Conservation (phyloP, 257 asterid species). For the Solanum pennellii region DNA sequence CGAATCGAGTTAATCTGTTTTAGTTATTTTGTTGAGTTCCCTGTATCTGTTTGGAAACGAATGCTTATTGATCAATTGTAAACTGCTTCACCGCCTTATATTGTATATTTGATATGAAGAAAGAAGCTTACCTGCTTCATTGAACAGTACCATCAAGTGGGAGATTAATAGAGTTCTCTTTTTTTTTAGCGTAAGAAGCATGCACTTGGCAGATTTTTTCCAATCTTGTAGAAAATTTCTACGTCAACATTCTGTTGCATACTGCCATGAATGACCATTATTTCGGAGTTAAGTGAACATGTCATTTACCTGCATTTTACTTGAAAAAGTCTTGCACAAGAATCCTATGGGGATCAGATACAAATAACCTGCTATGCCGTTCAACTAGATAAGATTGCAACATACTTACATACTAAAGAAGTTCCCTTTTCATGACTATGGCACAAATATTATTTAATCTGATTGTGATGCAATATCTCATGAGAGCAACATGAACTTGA, state of each 20-base stretch:
- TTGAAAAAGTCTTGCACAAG: neutral
- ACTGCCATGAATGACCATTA: neutral
- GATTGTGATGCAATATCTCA: neutral
- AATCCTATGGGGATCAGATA: neutral
- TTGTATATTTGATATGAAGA: neutral
- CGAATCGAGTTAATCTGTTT: neutral
- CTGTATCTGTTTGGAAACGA: neutral
- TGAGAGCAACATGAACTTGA: neutral
- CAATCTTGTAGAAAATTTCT: neutral
- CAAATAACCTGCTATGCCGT: neutral
- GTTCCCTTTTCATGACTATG: neutral
- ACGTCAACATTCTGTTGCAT: neutral
- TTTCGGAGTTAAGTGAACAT: neutral
- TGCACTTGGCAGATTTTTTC: neutral
- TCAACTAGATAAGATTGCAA: neutral
- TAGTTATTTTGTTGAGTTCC: neutral
- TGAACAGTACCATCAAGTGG: neutral
- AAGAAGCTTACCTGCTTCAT: neutral
- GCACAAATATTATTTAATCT: neutral
- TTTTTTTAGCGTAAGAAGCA: neutral
- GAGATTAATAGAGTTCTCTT: neutral
- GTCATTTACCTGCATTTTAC: neutral
- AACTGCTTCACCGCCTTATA: neutral
- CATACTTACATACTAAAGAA: neutral
- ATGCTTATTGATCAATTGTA: neutral